Base-by-base conservation (phyloP, 2,329 filamentous ascomycete species). In the Monilinia laxa region DNA sequence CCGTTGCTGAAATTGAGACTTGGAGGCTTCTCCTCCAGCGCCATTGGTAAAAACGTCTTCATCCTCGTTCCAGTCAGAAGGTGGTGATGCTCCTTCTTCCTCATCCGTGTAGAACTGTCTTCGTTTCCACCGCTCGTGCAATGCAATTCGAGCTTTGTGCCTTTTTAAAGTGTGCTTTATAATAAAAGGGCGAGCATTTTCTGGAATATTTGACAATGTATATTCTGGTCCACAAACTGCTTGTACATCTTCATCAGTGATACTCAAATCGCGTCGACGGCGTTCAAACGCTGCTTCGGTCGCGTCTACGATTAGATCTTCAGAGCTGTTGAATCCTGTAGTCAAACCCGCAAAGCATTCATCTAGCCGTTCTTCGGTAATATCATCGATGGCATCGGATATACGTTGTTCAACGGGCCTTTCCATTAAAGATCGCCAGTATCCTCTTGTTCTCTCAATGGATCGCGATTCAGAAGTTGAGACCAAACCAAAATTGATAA, bases 51-150 rank as follows among this genome's bases (percentile, higher is more conserved):
- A 69, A 14, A 88, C 77, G 70, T 89, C 87, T 53, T 89, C 83
- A 18, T 85, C 83, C 6, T 84, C 81, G 28, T 83, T 80, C 81
- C 88, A 93, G 35, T 85, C 87, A 9, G 84, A 81, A 0, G 90
- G 90, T 2, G 85, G 81, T n/a, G 78, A 76, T 12, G 85, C 84
- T 2, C 92, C 92, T 76, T 96, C 92, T 79, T 96, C 92, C 77
- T 93, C 90, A 67, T 96, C 92, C 0, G 92, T 84, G 73, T 95
- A 96, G 73, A 95, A 96, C 51, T 89, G 86, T 56, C 92, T 84
- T 67, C 90, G 84, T 73, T 85, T 85, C 91, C 91, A 95, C 60
- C 91, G 84, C 64, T 93, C 86, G 72, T 89, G 83, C 47, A 92
- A 80, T 23, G 72, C 67, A 38, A 68, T 68, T 49, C 73, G 69